Percentiles rank a stretch among this genome's conserved stretches.
These are phyloP conservation scores for Podaxis mareebaensis DNA, from an alignment of 768 basidiomycete genomes.

Conservation along the genomic window DNA sequence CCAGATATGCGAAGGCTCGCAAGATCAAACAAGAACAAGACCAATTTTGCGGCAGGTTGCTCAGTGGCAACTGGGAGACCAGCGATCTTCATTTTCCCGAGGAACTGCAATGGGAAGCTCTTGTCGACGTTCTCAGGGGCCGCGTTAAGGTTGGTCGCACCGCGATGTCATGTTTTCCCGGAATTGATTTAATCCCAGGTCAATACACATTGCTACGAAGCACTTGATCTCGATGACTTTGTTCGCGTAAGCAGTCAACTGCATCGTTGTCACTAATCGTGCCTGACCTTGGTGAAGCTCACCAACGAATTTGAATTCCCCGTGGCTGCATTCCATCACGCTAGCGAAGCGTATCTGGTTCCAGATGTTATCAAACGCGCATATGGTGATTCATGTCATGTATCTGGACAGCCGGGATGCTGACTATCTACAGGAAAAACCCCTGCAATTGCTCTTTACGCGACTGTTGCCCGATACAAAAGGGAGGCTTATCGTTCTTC, in stretches of 20 bases:
- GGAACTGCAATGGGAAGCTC: constrained; percentile 74
- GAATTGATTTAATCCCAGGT: constrained; percentile 35
- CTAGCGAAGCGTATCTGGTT: constrained; percentile 81
- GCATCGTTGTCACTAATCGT: neutral
- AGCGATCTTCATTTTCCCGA: constrained; percentile 59
- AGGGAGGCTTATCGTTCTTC: constrained; percentile 81
- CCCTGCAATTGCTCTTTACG: constrained; percentile 81
- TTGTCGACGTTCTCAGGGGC: constrained; percentile 78
- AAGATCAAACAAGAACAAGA: constrained; percentile 70
- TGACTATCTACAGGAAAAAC: constrained; percentile 46
- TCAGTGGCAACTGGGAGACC: constrained; percentile 44
- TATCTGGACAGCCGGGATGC: neutral
- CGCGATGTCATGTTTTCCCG: neutral
- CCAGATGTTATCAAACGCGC: constrained; percentile 73
- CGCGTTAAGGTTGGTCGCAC: constrained; percentile 58
- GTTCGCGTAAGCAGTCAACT: constrained; percentile 54
- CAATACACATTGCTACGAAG: constrained; percentile 56
- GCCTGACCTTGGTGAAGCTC: constrained; percentile 42
- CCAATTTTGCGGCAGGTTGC: constrained; percentile 56
- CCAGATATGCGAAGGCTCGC: constrained; percentile 63
- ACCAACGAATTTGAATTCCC: constrained; percentile 86
- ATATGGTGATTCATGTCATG: constrained; percentile 46
- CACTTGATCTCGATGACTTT: constrained; percentile 71
- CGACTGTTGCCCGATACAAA: constrained; percentile 61
- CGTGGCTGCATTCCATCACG: constrained; percentile 76